A percentile compares a stretch with the other conserved stretches of the same genome.
Evolutionary conservation across 2,329 filamentous ascomycete species (phyloP).

Genomic region (Stagonosporopsis chrysanthemi): DNA sequence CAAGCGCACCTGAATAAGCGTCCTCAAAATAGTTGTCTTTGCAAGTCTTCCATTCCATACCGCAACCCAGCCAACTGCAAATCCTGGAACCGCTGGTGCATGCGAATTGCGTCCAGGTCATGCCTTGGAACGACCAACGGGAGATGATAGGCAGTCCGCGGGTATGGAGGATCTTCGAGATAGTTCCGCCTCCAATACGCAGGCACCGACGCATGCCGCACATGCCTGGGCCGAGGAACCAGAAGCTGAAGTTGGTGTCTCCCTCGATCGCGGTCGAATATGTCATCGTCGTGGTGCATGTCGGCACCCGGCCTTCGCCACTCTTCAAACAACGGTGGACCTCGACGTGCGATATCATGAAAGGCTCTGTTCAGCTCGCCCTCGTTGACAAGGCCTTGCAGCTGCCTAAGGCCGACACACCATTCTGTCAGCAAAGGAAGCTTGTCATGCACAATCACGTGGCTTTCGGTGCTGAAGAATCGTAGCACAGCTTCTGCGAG

Average conservation of each 20-base stretch:
- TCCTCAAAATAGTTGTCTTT: background rate
- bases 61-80: background rate
- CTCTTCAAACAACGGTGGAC: conserved; percentile 8
- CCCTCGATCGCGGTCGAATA: background rate
- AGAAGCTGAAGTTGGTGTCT: background rate
- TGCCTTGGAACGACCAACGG: background rate
- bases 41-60: background rate
- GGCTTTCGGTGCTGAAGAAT: background rate
- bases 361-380: background rate
- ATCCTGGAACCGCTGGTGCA: background rate
- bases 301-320: conserved; percentile 2
- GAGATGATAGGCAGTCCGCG: background rate
- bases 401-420: conserved; percentile 1
- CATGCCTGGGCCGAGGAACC: background rate
- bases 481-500: background rate
- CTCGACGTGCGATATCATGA: background rate
- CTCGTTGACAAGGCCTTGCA: background rate
- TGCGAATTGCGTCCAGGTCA: background rate
- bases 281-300: background rate
- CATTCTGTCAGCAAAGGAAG: background rate
- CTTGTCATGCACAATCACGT: background rate
- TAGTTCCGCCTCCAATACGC: background rate
- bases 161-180: background rate
- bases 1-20: too few relatives aligned
- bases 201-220: background rate